A percentile compares a stretch with the other conserved stretches of the same genome.
Evolutionary conservation across 164 flowering plant genomes (phyloP).

Genomic region (Tetracentron sinense): DNA sequence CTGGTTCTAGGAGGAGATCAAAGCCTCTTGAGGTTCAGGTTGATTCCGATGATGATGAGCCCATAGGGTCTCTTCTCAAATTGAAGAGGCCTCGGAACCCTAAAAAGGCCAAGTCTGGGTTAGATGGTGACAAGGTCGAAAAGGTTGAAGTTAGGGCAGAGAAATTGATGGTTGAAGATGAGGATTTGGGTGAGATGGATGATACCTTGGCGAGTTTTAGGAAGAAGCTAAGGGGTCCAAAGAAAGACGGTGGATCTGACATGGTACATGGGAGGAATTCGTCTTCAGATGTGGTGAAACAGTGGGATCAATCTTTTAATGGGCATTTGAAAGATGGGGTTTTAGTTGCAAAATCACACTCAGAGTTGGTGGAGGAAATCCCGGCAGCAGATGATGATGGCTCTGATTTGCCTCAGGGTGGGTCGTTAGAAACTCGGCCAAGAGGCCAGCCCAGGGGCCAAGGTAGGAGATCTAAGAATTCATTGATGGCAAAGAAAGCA

Average conservation of each 20-base stretch:
- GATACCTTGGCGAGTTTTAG: slow-evolving; percentile 68
- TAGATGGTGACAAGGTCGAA: slow-evolving; percentile 24
- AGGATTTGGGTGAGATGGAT: slow-evolving; percentile 57
- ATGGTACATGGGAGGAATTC: slow-evolving; percentile 15
- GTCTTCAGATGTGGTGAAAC: slow-evolving; percentile 10
- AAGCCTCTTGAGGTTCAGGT: slow-evolving; percentile 23
- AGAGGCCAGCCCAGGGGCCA: slow-evolving; percentile 21
- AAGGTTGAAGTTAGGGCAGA: slow-evolving; percentile 27
- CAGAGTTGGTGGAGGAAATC: slow-evolving; percentile 21
- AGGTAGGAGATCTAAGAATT: slow-evolving; percentile 24
- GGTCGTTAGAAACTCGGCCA: too few species aligned
- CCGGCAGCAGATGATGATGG: slow-evolving; percentile 22
- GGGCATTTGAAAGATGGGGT: slow-evolving; percentile 14
- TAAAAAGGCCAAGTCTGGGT: slow-evolving; percentile 42
- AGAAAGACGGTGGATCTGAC: slow-evolving; percentile 39
- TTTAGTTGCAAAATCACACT: slow-evolving; percentile 15
- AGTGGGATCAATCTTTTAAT: slow-evolving; percentile 1
- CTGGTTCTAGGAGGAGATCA: slow-evolving; percentile 32
- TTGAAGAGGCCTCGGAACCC: slow-evolving; percentile 37
- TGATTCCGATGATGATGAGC: slow-evolving; percentile 61
- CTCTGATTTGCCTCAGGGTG: slow-evolving; percentile 14
- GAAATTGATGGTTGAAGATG: slow-evolving; percentile 21
- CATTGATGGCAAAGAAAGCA: slow-evolving; percentile 6
- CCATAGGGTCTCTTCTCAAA: slow-evolving; percentile 54
- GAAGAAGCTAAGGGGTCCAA: slow-evolving; percentile 66